Percentiles rank a stretch among this genome's conserved stretches.
These are phyloP conservation scores for Phytopythium vexans DNA, from an alignment of 352 stramenopile species.

Conservation along the genomic window DNA sequence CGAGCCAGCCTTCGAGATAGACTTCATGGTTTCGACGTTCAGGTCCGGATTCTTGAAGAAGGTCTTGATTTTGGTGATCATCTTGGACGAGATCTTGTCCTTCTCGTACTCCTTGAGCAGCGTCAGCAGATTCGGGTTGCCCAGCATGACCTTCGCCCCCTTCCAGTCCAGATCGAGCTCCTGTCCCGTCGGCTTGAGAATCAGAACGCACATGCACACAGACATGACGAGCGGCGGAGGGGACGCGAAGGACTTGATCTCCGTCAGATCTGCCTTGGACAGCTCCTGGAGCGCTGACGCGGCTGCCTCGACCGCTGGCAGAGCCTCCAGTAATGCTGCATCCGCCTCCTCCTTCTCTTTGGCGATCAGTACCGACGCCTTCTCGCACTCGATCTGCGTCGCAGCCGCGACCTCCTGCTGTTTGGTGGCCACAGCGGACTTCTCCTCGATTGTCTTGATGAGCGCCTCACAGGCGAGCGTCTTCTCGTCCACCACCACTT, in stretches of 20 bases:
- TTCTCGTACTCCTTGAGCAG: conserved; percentile 95
- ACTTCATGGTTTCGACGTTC: conserved; percentile 95
- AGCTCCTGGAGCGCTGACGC: conserved; percentile 91
- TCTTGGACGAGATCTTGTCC: conserved; percentile 94
- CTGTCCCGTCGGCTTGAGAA: conserved; percentile 90
- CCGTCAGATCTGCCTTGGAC: conserved; percentile 93
- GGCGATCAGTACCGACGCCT: conserved; percentile 89
- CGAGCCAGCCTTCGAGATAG: conserved; percentile 88
- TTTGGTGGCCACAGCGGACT: conserved; percentile 89
- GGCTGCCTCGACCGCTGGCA: conserved; percentile 93
- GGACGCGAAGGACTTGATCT: conserved; percentile 95
- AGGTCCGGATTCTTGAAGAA: conserved; percentile 93
- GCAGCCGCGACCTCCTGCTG: conserved; percentile 88
- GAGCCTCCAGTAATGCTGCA: conserved; percentile 88
- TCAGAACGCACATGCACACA: conserved; percentile 91
- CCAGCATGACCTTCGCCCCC: conserved; percentile 94
- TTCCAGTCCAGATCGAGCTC: conserved; percentile 92
- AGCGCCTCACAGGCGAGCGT: conserved; percentile 89
- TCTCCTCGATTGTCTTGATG: conserved; percentile 95
- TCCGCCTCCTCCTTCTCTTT: conserved; percentile 93
- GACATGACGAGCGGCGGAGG: conserved; percentile 92
- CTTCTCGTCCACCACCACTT: conserved; percentile 95
- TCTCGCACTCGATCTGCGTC: conserved; percentile 90
- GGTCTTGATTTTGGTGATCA: conserved; percentile 94
- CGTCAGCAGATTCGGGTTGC: conserved; percentile 88